These are phyloP conservation scores for Acanthamoeba triangularis DNA, from an alignment of 208 protist genomes.

Conservation along the genomic window DNA sequence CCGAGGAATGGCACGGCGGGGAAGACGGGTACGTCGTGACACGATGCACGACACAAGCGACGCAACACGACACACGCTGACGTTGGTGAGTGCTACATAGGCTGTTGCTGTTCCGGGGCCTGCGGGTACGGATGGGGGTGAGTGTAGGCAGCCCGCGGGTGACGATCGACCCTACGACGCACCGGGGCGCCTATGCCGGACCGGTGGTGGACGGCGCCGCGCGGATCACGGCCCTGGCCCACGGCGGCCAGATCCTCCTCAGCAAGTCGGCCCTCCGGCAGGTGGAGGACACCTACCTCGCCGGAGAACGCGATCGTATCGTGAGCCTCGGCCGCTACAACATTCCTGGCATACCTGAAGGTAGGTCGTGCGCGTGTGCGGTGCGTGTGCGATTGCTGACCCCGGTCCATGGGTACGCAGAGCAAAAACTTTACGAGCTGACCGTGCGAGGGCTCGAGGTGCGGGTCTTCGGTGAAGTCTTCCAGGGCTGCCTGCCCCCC, in stretches of 20 bases:
- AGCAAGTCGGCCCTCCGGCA: background rate
- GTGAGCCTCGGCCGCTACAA: background rate
- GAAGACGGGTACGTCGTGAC: background rate
- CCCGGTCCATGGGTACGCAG: background rate
- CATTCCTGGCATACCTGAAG: background rate
- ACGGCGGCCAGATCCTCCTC: constrained; percentile 40
- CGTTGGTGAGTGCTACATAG: background rate
- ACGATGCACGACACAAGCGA: background rate
- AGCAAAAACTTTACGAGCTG: background rate
- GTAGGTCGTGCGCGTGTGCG: background rate
- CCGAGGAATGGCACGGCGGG: background rate
- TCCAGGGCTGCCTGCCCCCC: background rate
- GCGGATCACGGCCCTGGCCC: constrained; percentile 4
- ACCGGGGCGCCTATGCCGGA: background rate
- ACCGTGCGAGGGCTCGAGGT: background rate
- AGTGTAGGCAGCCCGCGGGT: background rate
- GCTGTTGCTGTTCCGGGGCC: background rate
- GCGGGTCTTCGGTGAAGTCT: background rate
- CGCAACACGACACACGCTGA: background rate
- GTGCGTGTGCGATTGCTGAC: background rate
- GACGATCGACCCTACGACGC: background rate
- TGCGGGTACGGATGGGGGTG: constrained; percentile 61
- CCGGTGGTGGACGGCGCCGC: background rate
- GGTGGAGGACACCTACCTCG: background rate
- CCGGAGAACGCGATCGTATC: background rate